Evolutionary conservation across 1,284 basidiomycete species (phyloP), one percentile per base, ranked within the genome.

Genomic region (Ceratobasidium sp.): DNA sequence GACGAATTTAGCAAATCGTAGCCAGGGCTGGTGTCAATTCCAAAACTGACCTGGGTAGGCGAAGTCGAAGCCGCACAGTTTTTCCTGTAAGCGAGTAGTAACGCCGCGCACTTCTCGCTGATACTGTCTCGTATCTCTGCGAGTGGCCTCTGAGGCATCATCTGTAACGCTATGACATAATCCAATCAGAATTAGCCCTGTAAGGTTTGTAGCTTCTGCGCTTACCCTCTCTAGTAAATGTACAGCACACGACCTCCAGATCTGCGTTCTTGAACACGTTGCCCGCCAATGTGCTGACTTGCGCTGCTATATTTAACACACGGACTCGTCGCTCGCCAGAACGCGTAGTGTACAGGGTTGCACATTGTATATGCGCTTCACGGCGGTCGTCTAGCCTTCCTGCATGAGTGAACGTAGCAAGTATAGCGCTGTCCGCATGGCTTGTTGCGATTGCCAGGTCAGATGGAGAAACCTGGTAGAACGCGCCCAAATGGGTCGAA

Each of bases 241-340:
- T 85, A 38, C 89, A 87, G 11, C 97, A 86, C 0, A 91, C 88
- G 1, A 92, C 88, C 77, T 99, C 97, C 84, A 96, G 87, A 82
- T 99, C 98, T 28, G 96, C 96, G 80, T 86, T 94, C 67, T 93
- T 88, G 84, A 97, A 99, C 5, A 99, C 91, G 79, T 94, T 98
- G 18, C 91, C 95, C 13, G 96, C 93, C 73, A 98, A 83, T 58
- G 90, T 87, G 1, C 74, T 75, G 1, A 96, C 89, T 35, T 91
- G 91, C 63, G 98, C 81, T 0, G 91, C 92, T 23, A 98, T 82
- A 79, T 99, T 99, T 80, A 92, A 87, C 54, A 90, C 88, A 67
- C 98, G 85, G 43, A 98, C 96, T 73, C 95, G 86, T 32, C 98
- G 86, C 79, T 94, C 86, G 5, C 98, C 98, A 4, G 84, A 82